Conservation (phyloP, 345 rosid genomes). For the Brassica nigra region DNA sequence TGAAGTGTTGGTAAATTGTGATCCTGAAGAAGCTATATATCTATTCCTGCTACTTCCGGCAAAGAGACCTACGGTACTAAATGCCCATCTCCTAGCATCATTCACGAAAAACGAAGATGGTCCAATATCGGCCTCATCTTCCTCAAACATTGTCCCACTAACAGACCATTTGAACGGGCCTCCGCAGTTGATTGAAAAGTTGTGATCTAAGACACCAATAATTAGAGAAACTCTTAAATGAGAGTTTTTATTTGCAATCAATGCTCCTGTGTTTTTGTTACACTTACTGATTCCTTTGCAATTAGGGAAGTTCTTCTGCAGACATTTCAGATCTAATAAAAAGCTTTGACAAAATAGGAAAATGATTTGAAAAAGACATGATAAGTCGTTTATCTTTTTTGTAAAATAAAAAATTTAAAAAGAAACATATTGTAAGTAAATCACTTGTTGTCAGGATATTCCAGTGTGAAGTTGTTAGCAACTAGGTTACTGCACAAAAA, state of each 20-base stretch:
- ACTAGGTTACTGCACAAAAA: slow-evolving; percentile 67
- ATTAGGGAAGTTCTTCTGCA: slow-evolving; percentile 59
- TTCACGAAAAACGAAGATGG: slow-evolving; percentile 58
- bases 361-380: background rate
- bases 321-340: slow-evolving; percentile 59
- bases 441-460: slow-evolving; percentile 50
- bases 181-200: slow-evolving; percentile 64
- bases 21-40: background rate
- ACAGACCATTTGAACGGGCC: slow-evolving; percentile 55
- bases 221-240: background rate
- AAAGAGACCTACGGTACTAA: slow-evolving; percentile 50
- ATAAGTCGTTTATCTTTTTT: background rate
- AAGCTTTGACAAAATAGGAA: slow-evolving; percentile 24
- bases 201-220: slow-evolving; percentile 47
- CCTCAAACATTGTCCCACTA: slow-evolving; percentile 43
- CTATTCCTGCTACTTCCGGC: slow-evolving; percentile 38
- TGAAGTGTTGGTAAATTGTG: slow-evolving; percentile 17
- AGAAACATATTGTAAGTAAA: too few relatives aligned
- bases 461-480: slow-evolving; percentile 67
- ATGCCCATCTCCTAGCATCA: slow-evolving; percentile 51
- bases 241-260: background rate
- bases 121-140: slow-evolving; percentile 54
- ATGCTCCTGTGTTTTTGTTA: background rate
- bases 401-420: too few relatives aligned
- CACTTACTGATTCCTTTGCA: slow-evolving; percentile 68